Evolutionary conservation across 768 basidiomycete genomes (phyloP).

Genomic region (Chalciporus piperatus): DNA sequence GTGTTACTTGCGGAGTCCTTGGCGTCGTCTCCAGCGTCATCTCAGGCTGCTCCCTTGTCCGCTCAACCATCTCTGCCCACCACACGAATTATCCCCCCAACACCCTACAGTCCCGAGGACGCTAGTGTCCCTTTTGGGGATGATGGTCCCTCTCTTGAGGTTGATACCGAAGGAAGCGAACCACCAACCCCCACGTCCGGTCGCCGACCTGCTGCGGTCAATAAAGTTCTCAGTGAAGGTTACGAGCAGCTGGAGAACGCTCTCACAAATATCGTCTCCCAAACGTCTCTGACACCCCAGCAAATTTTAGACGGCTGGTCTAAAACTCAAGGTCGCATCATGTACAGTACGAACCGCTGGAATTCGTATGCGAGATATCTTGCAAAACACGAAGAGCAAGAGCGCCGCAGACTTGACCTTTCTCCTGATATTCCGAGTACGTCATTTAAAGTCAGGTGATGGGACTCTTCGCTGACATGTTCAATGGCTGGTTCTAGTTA

Average conservation of each 20-base stretch:
- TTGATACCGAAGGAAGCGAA: neutral
- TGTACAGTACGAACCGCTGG: neutral
- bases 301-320: conserved; percentile 1
- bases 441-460: too few species aligned
- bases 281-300: neutral
- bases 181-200: neutral
- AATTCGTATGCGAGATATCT: conserved; percentile 3
- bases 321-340: neutral
- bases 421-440: neutral
- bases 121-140: neutral
- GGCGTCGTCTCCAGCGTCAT: neutral
- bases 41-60: neutral
- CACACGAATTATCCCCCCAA: neutral
- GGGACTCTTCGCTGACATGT: neutral
- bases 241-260: neutral
- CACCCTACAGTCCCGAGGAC: neutral
- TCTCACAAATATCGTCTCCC: neutral
- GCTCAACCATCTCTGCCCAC: neutral
- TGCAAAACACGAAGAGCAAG: conserved; percentile 2
- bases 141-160: too few species aligned
- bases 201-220: neutral
- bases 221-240: neutral
- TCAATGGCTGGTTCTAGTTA: neutral
- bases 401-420: neutral
- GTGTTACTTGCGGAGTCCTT: neutral